Conservation (phyloP, 441 rosid species). For the Flueggea neowawraea region DNA sequence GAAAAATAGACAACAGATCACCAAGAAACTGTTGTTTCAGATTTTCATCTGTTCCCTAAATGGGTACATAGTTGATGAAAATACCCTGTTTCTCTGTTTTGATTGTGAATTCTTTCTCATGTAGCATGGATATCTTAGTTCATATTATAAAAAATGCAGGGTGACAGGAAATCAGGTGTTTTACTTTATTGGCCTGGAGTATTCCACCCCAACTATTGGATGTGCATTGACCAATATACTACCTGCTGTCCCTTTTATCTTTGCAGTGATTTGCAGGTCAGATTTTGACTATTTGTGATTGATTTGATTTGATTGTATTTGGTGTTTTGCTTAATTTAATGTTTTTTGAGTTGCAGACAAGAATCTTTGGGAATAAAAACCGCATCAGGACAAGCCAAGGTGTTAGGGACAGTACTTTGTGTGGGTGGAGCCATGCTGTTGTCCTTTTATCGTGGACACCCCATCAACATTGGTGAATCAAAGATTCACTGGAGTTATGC, state of each 20-base stretch:
- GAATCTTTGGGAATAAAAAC: slow-evolving; percentile 59
- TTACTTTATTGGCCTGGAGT: slow-evolving; percentile 70
- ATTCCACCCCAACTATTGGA: slow-evolving; percentile 75
- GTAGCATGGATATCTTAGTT: too few species aligned
- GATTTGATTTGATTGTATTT: background rate
- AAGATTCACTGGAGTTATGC: slow-evolving; percentile 70
- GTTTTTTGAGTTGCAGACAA: slow-evolving; percentile 36
- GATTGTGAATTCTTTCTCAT: too few species aligned
- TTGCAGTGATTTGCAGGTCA: slow-evolving; percentile 80
- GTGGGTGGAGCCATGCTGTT: slow-evolving; percentile 92
- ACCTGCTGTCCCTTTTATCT: slow-evolving; percentile 76
- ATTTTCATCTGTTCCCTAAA: slow-evolving; percentile 72
- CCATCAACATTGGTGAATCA: slow-evolving; percentile 55
- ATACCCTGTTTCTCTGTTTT: too few species aligned
- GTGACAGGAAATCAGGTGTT: slow-evolving; percentile 73
- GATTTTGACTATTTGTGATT: too few species aligned
- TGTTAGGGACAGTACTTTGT: slow-evolving; percentile 67
- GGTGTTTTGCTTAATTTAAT: background rate
- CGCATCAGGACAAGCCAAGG: slow-evolving; percentile 72
- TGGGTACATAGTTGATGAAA: slow-evolving; percentile 37
- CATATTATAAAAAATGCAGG: slow-evolving; percentile 27
- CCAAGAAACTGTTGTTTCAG: slow-evolving; percentile 43
- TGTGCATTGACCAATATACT: slow-evolving; percentile 74
- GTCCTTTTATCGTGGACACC: slow-evolving; percentile 81
- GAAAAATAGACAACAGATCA: slow-evolving; percentile 75